These are phyloP conservation scores for Taphrina sp. DNA, from an alignment of 1,139 yeast genomes.

Conservation along the genomic window DNA sequence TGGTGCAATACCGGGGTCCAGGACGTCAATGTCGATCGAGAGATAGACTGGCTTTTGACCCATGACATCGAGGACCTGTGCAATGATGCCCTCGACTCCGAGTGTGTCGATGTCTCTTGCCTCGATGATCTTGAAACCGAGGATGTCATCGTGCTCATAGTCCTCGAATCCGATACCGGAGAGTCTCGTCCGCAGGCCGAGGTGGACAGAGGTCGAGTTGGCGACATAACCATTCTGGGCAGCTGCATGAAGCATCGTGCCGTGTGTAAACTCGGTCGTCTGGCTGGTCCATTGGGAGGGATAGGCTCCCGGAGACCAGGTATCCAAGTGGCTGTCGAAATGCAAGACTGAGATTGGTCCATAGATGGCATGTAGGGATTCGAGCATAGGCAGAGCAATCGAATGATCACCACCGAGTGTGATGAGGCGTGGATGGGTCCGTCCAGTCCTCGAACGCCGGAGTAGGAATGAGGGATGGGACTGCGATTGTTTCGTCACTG, in stretches of 20 bases:
- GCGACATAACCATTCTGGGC: constrained; percentile 61
- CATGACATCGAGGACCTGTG: constrained; percentile 54
- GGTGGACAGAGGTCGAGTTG: constrained; percentile 60
- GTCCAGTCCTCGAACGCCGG: constrained; percentile 28
- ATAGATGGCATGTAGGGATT: constrained; percentile 59
- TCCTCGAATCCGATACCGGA: constrained; percentile 58
- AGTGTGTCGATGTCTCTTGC: constrained; percentile 68
- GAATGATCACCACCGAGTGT: constrained; percentile 81
- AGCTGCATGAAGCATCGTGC: constrained; percentile 81
- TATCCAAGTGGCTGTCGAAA: constrained; percentile 44
- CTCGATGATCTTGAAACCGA: constrained; percentile 61
- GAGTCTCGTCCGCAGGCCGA: constrained; percentile 69
- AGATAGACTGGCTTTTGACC: constrained; percentile 62
- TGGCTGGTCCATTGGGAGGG: constrained; percentile 71
- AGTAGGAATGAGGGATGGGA: constrained; percentile 1
- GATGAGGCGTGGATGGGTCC: constrained; percentile 42
- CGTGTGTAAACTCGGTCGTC: constrained; percentile 60
- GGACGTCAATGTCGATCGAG: constrained; percentile 74
- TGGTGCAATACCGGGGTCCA: constrained; percentile 76
- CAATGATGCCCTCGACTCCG: constrained; percentile 50
- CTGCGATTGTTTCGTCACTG: constrained; percentile 39
- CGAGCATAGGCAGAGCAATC: constrained; percentile 63
- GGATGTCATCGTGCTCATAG: constrained; percentile 61
- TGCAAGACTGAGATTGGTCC: constrained; percentile 70
- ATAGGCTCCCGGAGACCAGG: constrained; percentile 55